These are phyloP conservation scores for Aspergillus carlsbadensis DNA, from an alignment of 495 filamentous ascomycete species.

Conservation along the genomic window DNA sequence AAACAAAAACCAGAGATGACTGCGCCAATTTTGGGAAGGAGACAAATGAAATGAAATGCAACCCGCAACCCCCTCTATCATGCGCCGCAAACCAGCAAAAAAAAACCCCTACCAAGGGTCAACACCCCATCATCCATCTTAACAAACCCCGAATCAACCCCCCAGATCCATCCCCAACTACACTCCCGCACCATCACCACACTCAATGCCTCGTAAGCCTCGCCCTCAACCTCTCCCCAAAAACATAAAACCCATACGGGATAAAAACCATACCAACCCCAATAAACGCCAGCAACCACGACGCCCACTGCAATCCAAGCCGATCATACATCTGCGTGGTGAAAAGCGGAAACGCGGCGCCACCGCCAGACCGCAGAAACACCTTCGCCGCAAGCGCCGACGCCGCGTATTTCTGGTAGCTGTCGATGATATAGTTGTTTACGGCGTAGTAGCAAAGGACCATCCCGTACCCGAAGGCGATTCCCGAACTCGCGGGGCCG, in stretches of 20 bases:
- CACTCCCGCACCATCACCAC: too few relatives aligned
- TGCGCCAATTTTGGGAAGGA: too few relatives aligned
- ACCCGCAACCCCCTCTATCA: too few relatives aligned
- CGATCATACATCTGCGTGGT: conserved; percentile 52
- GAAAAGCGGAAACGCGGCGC: conserved; percentile 48
- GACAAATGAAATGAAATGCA: too few relatives aligned
- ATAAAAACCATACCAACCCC: conserved; percentile 49
- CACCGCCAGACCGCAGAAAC: conserved; percentile 33
- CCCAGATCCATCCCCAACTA: too few relatives aligned
- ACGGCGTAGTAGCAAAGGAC: conserved; percentile 66
- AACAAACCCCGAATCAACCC: too few relatives aligned
- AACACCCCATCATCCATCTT: too few relatives aligned
- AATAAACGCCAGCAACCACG: conserved; percentile 54
- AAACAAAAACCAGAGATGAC: too few relatives aligned
- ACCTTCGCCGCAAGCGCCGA: conserved; percentile 36
- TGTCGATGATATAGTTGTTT: conserved; percentile 71
- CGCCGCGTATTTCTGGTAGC: conserved; percentile 49
- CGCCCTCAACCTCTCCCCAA: conserved; percentile 24
- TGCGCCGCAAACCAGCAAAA: too few relatives aligned
- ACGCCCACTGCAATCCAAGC: conserved; percentile 56
- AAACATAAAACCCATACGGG: conserved; percentile 41
- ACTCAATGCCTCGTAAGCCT: conserved; percentile 15
- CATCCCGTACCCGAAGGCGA: conserved; percentile 68
- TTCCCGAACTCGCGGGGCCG: conserved; percentile 57
- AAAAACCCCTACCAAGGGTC: too few relatives aligned